phyloP scores from a whole-genome alignment of 1,284 basidiomycete genomes.

The Phylloboletellus chloephorus region DNA sequence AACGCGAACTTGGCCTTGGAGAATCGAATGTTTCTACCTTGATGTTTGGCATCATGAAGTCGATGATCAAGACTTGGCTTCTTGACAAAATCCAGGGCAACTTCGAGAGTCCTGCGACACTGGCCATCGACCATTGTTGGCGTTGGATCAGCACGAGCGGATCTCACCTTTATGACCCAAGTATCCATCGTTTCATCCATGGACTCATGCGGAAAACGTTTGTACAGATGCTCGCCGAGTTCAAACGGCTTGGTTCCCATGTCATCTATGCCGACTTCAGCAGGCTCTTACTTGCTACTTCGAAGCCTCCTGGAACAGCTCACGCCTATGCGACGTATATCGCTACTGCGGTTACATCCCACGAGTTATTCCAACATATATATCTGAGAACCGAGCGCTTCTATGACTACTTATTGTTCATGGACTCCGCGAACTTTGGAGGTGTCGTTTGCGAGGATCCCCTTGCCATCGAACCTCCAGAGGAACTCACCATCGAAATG shows the following conservation, averaged over 20 bases:
- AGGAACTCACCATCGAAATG: conserved; percentile 76
- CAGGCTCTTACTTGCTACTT: conserved; percentile 85
- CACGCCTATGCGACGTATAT: conserved; percentile 95
- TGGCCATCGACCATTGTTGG: conserved; percentile 92
- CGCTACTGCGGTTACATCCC: conserved; percentile 86
- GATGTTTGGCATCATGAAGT: conserved; percentile 81
- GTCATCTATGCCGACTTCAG: conserved; percentile 96
- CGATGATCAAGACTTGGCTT: conserved; percentile 90
- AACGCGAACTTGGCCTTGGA: conserved; percentile 79
- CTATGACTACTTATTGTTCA: conserved; percentile 94
- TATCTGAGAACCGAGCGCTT: conserved; percentile 84
- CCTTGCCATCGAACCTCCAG: conserved; percentile 58
- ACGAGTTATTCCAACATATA: conserved; percentile 94
- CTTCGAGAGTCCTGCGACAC: conserved; percentile 56
- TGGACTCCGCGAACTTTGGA: conserved; percentile 93
- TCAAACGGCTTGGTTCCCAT: conserved; percentile 90
- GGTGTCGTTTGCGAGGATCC: conserved; percentile 85
- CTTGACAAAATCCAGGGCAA: conserved; percentile 76
- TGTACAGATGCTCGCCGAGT: conserved; percentile 94
- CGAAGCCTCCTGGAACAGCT: conserved; percentile 93
- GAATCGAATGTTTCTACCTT: conserved; percentile 91
- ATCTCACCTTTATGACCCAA: conserved; percentile 89
- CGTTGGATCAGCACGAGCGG: conserved; percentile 88
- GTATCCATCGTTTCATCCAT: conserved; percentile 90
- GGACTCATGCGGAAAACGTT: conserved; percentile 98